phyloP scores from a whole-genome alignment of 1,284 basidiomycete genomes.

The Microbotryum scabiosae region DNA sequence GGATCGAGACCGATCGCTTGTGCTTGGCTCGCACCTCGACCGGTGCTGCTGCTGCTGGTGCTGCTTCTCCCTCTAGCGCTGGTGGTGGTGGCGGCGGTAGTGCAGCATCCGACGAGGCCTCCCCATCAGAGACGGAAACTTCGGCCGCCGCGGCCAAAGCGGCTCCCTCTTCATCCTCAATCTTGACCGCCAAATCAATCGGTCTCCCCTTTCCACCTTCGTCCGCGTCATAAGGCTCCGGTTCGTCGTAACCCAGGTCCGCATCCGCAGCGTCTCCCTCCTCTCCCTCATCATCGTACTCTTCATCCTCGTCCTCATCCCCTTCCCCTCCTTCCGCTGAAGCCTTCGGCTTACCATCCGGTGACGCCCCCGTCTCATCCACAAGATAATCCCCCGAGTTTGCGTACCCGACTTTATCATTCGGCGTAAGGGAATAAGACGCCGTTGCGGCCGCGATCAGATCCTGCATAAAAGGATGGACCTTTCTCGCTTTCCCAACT shows the following conservation, averaged over 20 bases:
- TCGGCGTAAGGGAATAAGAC: constrained; percentile 25
- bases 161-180: constrained; percentile 33
- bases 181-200: constrained; percentile 31
- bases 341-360: constrained; percentile 19
- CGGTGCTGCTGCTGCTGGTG: background rate
- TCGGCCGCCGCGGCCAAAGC: constrained; percentile 21
- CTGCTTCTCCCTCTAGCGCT: background rate
- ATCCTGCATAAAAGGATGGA: constrained; percentile 39
- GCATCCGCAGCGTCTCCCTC: constrained; percentile 14
- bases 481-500: constrained; percentile 24
- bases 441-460: constrained; percentile 36
- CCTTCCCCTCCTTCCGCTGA: constrained; percentile 16
- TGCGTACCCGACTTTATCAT: constrained; percentile 17
- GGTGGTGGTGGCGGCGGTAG: background rate
- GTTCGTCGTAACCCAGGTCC: constrained; percentile 5
- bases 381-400: constrained; percentile 33
- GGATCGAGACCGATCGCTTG: background rate
- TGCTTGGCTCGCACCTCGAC: background rate
- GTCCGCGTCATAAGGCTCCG: constrained; percentile 27
- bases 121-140: background rate
- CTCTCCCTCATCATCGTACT: constrained; percentile 24
- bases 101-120: constrained; percentile 5
- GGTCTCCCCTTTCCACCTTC: constrained; percentile 38
- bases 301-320: constrained; percentile 31
- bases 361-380: constrained; percentile 29